Conservation (phyloP, 1,284 basidiomycete genomes). For the Cyathus olla region DNA sequence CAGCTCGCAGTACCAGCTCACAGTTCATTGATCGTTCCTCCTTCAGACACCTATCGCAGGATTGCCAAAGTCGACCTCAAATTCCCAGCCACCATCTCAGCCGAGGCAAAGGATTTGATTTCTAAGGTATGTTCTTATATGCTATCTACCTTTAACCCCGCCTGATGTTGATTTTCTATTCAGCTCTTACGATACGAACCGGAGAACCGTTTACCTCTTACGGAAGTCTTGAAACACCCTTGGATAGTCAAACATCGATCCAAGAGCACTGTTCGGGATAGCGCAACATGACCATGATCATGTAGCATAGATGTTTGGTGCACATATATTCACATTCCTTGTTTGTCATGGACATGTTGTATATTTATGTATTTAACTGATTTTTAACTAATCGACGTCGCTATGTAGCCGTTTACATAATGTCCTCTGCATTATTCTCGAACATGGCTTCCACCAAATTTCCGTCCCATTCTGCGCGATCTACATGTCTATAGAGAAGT, state of each 20-base stretch:
- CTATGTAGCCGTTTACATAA: too few species aligned
- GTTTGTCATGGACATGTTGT: background rate
- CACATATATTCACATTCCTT: background rate
- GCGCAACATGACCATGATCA: background rate
- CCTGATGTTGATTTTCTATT: background rate
- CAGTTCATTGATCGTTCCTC: conserved; percentile 3
- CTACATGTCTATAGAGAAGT: too few species aligned
- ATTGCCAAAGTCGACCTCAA: conserved; percentile 88
- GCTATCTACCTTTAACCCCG: background rate
- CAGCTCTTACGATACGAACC: conserved; percentile 93
- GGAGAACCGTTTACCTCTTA: conserved; percentile 83
- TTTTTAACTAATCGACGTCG: too few species aligned
- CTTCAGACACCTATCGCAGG: conserved; percentile 85
- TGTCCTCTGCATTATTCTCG: too few species aligned
- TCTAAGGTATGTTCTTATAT: conserved; percentile 40
- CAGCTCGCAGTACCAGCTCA: conserved; percentile 2
- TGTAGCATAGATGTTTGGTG: background rate
- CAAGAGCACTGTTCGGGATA: conserved; percentile 1
- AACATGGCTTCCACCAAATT: too few species aligned
- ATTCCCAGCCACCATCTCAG: conserved; percentile 60
- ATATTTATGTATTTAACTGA: background rate
- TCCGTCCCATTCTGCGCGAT: too few species aligned
- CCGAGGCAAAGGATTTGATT: conserved; percentile 56
- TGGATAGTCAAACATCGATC: conserved; percentile 88
- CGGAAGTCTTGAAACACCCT: conserved; percentile 88